Conservation (phyloP, 1,284 basidiomycete genomes). For the Phaffia rhodozyma region DNA sequence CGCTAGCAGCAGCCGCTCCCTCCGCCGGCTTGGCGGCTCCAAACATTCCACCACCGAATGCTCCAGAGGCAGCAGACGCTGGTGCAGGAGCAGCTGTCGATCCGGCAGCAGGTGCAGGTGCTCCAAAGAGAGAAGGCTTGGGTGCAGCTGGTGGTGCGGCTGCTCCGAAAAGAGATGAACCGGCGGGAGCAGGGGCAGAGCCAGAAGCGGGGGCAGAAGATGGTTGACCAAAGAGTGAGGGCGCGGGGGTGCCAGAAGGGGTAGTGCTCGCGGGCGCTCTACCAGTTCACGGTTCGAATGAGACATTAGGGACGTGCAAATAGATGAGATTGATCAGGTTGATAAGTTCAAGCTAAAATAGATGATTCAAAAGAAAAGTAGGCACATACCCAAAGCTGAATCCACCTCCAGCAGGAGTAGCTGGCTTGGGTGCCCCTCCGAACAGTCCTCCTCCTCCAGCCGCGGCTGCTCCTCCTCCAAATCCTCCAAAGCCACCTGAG, state of each 20-base stretch:
- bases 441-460: constrained; percentile 1
- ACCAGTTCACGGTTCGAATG: neutral
- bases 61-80: constrained; percentile 12
- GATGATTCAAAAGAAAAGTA: neutral
- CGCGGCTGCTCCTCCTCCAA: constrained; percentile 5
- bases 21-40: constrained; percentile 19
- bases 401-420: neutral
- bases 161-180: constrained; percentile 29
- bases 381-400: constrained; percentile 5
- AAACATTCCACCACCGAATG: constrained; percentile 28
- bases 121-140: constrained; percentile 20
- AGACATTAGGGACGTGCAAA: too few species aligned
- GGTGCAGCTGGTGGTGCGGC: constrained; percentile 15
- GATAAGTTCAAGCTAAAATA: neutral
- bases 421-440: constrained; percentile 9
- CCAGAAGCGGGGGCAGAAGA: neutral
- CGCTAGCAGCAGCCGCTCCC: constrained; percentile 16
- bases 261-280: neutral
- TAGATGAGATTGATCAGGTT: too few species aligned
- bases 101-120: constrained; percentile 1
- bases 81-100: constrained; percentile 6
- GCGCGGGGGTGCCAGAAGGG: neutral
- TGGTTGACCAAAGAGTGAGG: too few species aligned
- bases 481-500: neutral
- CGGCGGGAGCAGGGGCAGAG: constrained; percentile 22